Conservation (phyloP, 345 rosid genomes). For the Gossypium sturtianum region DNA sequence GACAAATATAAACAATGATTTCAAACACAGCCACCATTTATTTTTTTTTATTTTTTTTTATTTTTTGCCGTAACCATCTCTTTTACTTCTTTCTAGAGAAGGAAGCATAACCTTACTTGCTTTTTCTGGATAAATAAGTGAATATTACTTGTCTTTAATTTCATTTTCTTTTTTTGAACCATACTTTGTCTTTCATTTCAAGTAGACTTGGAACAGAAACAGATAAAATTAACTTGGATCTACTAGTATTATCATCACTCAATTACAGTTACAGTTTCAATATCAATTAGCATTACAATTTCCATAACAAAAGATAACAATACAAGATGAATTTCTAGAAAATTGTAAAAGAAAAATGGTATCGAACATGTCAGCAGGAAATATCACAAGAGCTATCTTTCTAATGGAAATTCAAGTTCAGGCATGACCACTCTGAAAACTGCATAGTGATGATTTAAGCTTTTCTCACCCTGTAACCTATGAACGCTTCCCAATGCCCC, state of each 20-base stretch:
- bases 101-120: too few relatives aligned
- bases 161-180: too few relatives aligned
- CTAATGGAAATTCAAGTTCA: background rate
- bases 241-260: background rate
- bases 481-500: slow-evolving; percentile 75
- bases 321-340: background rate
- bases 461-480: slow-evolving; percentile 80
- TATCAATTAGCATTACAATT: background rate
- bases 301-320: background rate
- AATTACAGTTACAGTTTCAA: background rate
- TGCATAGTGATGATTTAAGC: slow-evolving; percentile 92
- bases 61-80: too few relatives aligned
- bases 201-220: too few relatives aligned
- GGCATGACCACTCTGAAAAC: slow-evolving; percentile 71
- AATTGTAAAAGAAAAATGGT: background rate
- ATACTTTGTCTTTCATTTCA: too few relatives aligned
- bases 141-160: too few relatives aligned
- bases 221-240: background rate
- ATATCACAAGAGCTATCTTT: background rate
- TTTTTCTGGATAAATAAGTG: too few relatives aligned
- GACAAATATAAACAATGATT: too few relatives aligned
- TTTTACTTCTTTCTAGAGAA: too few relatives aligned
- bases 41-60: too few relatives aligned
- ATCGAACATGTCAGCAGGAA: background rate
- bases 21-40: too few relatives aligned